phyloP scores from a whole-genome alignment of 441 rosid species.

The Isatis lusitanica region DNA sequence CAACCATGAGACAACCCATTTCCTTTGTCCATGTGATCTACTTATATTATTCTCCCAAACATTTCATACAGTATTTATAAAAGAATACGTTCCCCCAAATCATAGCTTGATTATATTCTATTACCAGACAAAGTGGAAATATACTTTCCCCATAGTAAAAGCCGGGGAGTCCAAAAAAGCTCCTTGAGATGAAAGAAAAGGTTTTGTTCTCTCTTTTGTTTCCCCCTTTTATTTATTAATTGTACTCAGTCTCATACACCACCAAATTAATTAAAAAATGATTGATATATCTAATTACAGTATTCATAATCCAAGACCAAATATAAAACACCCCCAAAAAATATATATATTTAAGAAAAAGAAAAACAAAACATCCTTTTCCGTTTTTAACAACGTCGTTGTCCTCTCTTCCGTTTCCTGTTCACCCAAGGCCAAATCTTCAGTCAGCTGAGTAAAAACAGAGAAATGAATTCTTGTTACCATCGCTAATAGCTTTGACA shows the following conservation, averaged over 20 bases:
- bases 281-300: conserved; percentile 59
- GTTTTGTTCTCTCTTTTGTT: conserved; percentile 1
- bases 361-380: conserved; percentile 10
- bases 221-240: conserved; percentile 9
- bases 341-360: conserved; percentile 26
- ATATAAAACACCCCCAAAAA: conserved; percentile 27
- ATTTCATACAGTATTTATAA: neutral
- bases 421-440: conserved; percentile 36
- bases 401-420: conserved; percentile 22
- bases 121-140: conserved; percentile 11
- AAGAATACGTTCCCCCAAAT: neutral
- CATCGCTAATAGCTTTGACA: too few relatives aligned
- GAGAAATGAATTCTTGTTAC: neutral
- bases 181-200: conserved; percentile 20
- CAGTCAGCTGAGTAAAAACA: conserved; percentile 31
- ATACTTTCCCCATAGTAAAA: conserved; percentile 26
- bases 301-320: conserved; percentile 48
- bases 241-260: conserved; percentile 39
- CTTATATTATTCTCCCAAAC: neutral
- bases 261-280: conserved; percentile 53
- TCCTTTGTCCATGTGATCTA: conserved; percentile 16
- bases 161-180: conserved; percentile 7
- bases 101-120: conserved; percentile 1
- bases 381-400: neutral
- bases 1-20: conserved; percentile 31